Evolutionary conservation across 2,329 filamentous ascomycete species (phyloP).

Genomic region (Claviceps arundinis): DNA sequence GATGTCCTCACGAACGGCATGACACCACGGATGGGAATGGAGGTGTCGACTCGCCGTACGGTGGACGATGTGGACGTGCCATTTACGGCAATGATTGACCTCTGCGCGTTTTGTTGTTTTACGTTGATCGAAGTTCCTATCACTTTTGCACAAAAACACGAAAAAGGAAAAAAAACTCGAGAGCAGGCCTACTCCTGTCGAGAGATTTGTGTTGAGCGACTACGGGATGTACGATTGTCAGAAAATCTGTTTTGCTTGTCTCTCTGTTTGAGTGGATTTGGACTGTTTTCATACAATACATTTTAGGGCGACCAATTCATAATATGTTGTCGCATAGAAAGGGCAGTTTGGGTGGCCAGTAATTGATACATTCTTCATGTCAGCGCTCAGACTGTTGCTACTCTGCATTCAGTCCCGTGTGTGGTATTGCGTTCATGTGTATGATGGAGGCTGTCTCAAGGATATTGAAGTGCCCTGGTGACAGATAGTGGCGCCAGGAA

Average conservation of each 20-base stretch:
- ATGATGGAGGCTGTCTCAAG: too few relatives aligned
- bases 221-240: conserved; percentile 11
- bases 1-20: background rate
- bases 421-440: too few relatives aligned
- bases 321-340: too few relatives aligned
- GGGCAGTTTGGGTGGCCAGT: too few relatives aligned
- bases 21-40: background rate
- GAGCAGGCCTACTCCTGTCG: background rate
- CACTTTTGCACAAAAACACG: background rate
- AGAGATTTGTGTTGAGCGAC: conserved; percentile 1
- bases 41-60: background rate
- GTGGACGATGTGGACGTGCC: background rate
- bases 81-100: background rate
- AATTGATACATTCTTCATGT: too few relatives aligned
- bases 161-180: background rate
- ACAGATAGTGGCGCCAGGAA: too few relatives aligned
- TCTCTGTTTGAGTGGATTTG: background rate
- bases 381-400: too few relatives aligned
- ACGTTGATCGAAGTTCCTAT: background rate
- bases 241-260: conserved; percentile 5
- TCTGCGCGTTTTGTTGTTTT: background rate
- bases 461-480: too few relatives aligned
- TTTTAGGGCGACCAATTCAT: too few relatives aligned
- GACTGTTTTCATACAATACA: too few relatives aligned
- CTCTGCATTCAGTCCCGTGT: too few relatives aligned